Conservation (phyloP, 257 asterid genomes). For the Handroanthus guayacan region DNA sequence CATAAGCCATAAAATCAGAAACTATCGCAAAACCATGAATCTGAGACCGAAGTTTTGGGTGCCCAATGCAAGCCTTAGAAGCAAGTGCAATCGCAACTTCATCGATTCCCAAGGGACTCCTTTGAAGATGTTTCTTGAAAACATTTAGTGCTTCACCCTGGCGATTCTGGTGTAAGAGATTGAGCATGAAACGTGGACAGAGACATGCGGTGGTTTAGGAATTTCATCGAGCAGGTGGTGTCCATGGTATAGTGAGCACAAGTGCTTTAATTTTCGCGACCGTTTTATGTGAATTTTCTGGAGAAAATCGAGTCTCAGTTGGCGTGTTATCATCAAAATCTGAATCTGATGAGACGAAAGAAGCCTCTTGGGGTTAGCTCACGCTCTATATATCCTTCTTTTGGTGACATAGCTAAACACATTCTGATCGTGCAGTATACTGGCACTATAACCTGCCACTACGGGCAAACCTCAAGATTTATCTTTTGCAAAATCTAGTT, state of each 20-base stretch:
- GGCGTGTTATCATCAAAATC: conserved; percentile 57
- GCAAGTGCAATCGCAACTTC: conserved; percentile 76
- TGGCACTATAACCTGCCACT: too few relatives aligned
- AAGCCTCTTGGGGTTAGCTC: not conserved
- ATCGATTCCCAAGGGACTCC: conserved; percentile 58
- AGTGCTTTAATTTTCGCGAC: not conserved
- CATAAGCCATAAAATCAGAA: conserved; percentile 49
- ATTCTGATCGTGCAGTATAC: too few relatives aligned
- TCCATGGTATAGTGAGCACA: conserved; percentile 45
- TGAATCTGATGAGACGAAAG: not conserved
- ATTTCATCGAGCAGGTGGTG: conserved; percentile 64
- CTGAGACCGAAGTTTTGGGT: conserved; percentile 58
- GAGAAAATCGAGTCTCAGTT: conserved; percentile 41
- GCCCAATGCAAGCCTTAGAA: conserved; percentile 69
- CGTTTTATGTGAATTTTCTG: conserved; percentile 30
- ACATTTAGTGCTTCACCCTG: conserved; percentile 56
- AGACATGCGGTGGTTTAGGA: conserved; percentile 49
- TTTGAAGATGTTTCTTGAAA: conserved; percentile 62
- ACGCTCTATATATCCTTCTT: too few relatives aligned
- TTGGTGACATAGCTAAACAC: too few relatives aligned
- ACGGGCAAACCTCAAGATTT: too few relatives aligned
- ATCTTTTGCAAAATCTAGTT: too few relatives aligned
- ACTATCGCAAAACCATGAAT: conserved; percentile 68
- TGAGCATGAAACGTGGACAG: conserved; percentile 69
- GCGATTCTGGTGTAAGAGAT: conserved; percentile 51